Base-by-base conservation (phyloP, 179 eudicot species). In the Pouteria campechiana region DNA sequence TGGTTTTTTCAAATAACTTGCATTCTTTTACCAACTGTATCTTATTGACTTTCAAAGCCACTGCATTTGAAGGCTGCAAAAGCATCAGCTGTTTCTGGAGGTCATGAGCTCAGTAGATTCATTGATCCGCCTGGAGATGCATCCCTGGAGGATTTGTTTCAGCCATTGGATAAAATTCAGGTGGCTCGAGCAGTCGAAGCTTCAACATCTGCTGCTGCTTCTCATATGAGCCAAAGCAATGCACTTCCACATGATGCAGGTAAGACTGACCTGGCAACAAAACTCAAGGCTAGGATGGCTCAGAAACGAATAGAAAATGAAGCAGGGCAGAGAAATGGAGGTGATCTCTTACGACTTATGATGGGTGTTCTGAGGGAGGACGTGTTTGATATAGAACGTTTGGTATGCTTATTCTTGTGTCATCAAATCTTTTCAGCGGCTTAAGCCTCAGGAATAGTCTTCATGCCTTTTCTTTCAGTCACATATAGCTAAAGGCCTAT, bases 81-180 rank as follows among this genome's bases (percentile, higher is more conserved):
- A 49, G 49, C 67, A 65, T 62, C 72, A 37, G 54, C 50, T 25
- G 30, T 63, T 24, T 52, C 69, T 13, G 64, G 57, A 22, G 81
- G 60, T 40, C 73, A 79, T 49, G 96, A 80, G 66, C 73, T 83
- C 5, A 77, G 79, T 65, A 77, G 71, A 69, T 92, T 92, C 50
- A 87, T 94, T 72, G 99, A 92, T 63, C 67, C 88, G 23, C 99
- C 94, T 31, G 85, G 81, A 19, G 99, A 92, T 79, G 94, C 96
- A 52, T 86, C 79, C 32, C 65, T 87, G 71, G 99, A 92, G 54
- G 99, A 92, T 56, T 69, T 92, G 43, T 87, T 92, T 65, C 94
- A 69, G 41, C 85, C 93, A 9, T 54, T 76, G 41, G 82, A 76
- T 51, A 82, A 62, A 46, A 69, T 24, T 41, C 31, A 54, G 34